A percentile compares a stretch with the other conserved stretches of the same genome.
phyloP scores from a whole-genome alignment of 2,329 filamentous ascomycete genomes.

The Exophiala aquamarina region DNA sequence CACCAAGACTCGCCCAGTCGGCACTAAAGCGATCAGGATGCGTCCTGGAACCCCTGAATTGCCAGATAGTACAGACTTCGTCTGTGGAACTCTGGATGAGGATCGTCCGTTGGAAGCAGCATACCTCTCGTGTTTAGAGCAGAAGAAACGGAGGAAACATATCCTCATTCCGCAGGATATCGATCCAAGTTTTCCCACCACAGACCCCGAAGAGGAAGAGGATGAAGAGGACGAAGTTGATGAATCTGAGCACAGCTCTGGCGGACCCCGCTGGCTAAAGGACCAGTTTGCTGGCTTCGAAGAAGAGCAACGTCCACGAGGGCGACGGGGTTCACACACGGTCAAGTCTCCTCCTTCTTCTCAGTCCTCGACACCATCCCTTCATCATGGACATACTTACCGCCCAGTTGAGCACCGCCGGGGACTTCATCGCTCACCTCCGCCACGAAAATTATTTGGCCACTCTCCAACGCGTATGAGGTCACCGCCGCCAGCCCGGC shows the following conservation, averaged over 20 bases:
- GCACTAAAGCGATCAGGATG: slow-evolving; percentile 47
- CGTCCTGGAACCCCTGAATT: slow-evolving; percentile 75
- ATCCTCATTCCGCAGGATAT: slow-evolving; percentile 90
- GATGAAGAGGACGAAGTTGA: slow-evolving; percentile 60
- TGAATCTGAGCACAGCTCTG: slow-evolving; percentile 48
- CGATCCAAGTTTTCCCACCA: slow-evolving; percentile 94
- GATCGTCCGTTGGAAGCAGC: slow-evolving; percentile 92
- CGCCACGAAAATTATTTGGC: slow-evolving; percentile 51
- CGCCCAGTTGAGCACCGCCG: slow-evolving; percentile 18
- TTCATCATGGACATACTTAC: slow-evolving; percentile 51
- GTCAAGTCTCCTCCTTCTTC: slow-evolving; percentile 52
- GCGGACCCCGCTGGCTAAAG: slow-evolving; percentile 68
- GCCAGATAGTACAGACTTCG: slow-evolving; percentile 96
- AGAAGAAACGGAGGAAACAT: slow-evolving; percentile 77
- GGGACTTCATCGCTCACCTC: slow-evolving; percentile 15
- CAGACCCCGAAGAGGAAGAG: slow-evolving; percentile 83
- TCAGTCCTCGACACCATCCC: slow-evolving; percentile 62
- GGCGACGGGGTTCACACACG: slow-evolving; percentile 44
- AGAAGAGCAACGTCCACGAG: slow-evolving; percentile 45
- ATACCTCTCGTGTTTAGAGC: slow-evolving; percentile 81
- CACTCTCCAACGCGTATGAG: slow-evolving; percentile 69
- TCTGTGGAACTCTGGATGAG: slow-evolving; percentile 96
- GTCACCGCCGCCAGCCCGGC: slow-evolving; percentile 64
- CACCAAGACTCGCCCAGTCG: not conserved
- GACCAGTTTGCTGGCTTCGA: slow-evolving; percentile 70